These are phyloP conservation scores for Leishmania turanica DNA, from an alignment of 208 protist genomes.

Conservation along the genomic window DNA sequence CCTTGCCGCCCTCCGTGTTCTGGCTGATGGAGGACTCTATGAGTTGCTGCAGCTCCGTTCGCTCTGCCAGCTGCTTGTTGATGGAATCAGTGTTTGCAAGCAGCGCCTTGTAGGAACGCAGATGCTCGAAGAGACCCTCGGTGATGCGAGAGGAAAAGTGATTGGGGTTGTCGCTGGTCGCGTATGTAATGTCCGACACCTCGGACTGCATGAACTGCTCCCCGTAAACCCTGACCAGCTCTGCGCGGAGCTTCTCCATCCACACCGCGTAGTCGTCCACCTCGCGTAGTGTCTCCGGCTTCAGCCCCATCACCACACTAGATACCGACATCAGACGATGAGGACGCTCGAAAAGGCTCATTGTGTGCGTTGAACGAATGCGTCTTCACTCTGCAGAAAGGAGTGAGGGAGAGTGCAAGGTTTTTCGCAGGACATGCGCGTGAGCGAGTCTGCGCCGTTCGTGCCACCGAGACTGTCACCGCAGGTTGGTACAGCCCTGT, in stretches of 20 bases:
- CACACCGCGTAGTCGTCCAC: constrained; percentile 46
- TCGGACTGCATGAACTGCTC: neutral
- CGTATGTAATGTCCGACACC: constrained; percentile 46
- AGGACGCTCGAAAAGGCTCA: constrained; percentile 65
- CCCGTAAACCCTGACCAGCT: constrained; percentile 56
- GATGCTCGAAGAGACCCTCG: constrained; percentile 38
- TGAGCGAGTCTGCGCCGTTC: neutral
- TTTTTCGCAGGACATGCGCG: too few relatives aligned
- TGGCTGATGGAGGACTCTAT: constrained; percentile 6
- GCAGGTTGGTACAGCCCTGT: neutral
- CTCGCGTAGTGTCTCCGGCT: constrained; percentile 43
- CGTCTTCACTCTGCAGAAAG: neutral
- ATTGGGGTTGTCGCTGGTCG: constrained; percentile 29
- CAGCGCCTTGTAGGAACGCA: constrained; percentile 48
- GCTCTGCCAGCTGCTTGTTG: constrained; percentile 2
- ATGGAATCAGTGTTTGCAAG: constrained; percentile 19
- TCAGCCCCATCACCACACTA: constrained; percentile 54
- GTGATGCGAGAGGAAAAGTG: constrained; percentile 49
- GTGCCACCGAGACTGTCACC: neutral
- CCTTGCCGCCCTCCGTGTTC: constrained; percentile 18
- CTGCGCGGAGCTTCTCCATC: constrained; percentile 38
- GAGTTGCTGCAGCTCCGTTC: constrained; percentile 10
- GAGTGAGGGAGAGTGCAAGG: neutral
- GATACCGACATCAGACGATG: constrained; percentile 44
- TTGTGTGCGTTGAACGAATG: neutral